Conservation (phyloP, 2,329 filamentous ascomycete species). For the Colletotrichum sp. region DNA sequence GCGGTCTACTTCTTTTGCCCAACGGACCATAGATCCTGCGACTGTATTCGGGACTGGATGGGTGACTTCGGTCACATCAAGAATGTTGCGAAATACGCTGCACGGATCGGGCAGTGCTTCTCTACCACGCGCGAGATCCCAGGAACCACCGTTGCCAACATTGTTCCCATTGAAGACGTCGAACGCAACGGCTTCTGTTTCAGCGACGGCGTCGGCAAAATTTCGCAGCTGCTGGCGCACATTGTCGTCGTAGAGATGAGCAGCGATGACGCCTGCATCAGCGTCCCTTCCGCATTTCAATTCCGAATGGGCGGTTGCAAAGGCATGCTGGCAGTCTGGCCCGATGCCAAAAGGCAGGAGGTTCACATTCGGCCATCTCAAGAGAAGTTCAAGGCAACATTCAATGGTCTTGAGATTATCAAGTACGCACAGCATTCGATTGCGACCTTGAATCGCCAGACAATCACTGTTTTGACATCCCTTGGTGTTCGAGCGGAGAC, state of each 20-base stretch:
- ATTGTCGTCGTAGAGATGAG: constrained; percentile 76
- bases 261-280: constrained; percentile 52
- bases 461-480: constrained; percentile 82
- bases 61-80: constrained; percentile 82
- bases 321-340: constrained; percentile 81
- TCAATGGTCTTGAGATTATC: constrained; percentile 83
- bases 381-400: constrained; percentile 78
- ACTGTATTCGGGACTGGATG: constrained; percentile 85
- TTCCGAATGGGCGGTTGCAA: constrained; percentile 94
- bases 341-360: constrained; percentile 67
- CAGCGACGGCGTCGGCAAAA: constrained; percentile 91
- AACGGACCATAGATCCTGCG: constrained; percentile 68
- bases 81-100: constrained; percentile 87
- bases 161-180: constrained; percentile 73
- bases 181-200: constrained; percentile 73
- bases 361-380: constrained; percentile 85
- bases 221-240: constrained; percentile 78
- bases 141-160: constrained; percentile 63
- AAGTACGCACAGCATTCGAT: constrained; percentile 76
- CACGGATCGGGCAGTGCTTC: constrained; percentile 92
- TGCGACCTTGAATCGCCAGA: constrained; percentile 87
- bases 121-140: constrained; percentile 84
- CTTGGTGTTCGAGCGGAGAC: constrained; percentile 72
- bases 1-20: constrained; percentile 93
- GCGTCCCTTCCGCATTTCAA: constrained; percentile 82